Evolutionary conservation across 208 protist genomes (phyloP), one percentile per base, ranked within the genome.

Genomic region (Polymyxa betae): DNA sequence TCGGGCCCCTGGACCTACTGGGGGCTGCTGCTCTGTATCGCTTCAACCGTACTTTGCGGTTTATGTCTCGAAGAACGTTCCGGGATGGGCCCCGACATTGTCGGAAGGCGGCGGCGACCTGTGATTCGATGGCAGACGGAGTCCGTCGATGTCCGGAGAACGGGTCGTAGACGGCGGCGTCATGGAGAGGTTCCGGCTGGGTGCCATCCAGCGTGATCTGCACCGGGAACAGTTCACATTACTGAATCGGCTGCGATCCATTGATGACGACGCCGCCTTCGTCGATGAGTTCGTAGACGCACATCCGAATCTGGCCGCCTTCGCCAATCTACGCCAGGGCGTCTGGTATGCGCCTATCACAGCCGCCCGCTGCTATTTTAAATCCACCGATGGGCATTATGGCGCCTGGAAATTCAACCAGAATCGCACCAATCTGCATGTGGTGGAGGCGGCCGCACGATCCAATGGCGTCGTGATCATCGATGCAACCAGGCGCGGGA

Each of bases 301-400:
- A 29, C 54, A 66, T 29, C 54, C 29, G 20, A 29, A 29, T 29
- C 54, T 66, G 54, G 29, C 54, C 20, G 54, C 29, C 20, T 66
- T 66, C 54, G 54, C 54, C 54, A 66, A 66, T 29, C 54, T 66
- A 29, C 54, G 54, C 54, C 54, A 66, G 54, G 54, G 54, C 20
- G 20, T 32, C 16, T 66, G 54, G 54, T 66, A 66, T 29, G 29
- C 54, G 54, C 54, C 54, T 16, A 16, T 29, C 16, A 29, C 16
- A 32, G 54, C 54, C 20, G 29, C 29, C 20, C 16, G 20, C 16
- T 66, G 54, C 29, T 29, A 66, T 29, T 66, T 66, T 29, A 66
- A 66, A 66, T 66, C 54, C 54, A 66, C 20, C 54, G 54, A 66
- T 66, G 54, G 54, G 54, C 54, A 66, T 29, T 66, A 29, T 66